A percentile compares a stretch with the other conserved stretches of the same genome.
Evolutionary conservation across 208 protist species (phyloP).

Genomic region (Leishmania aethiopica): DNA sequence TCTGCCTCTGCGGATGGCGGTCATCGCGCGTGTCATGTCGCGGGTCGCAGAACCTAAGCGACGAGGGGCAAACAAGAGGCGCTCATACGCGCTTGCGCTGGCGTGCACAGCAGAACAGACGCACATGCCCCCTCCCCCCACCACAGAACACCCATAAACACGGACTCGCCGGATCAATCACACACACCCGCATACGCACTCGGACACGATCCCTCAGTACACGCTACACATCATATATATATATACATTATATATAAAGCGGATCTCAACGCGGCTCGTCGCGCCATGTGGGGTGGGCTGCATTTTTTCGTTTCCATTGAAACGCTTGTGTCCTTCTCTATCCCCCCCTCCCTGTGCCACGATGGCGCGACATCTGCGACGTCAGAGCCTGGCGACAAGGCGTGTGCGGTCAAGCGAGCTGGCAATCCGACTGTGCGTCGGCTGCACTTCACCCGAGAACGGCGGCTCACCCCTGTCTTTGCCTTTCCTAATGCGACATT

Average conservation of each 20-base stretch:
- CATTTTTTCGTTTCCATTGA: conserved; percentile 76
- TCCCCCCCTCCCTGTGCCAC: conserved; percentile 9
- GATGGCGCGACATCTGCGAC: background rate
- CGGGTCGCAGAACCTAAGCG: background rate
- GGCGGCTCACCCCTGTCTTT: conserved; percentile 33
- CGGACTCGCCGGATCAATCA: background rate
- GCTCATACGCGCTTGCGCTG: background rate
- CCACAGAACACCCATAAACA: background rate
- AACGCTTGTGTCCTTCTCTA: conserved; percentile 48
- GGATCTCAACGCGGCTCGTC: background rate
- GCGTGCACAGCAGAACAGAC: background rate
- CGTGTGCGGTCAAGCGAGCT: conserved; percentile 15
- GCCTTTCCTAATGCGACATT: conserved; percentile 60
- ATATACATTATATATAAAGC: background rate
- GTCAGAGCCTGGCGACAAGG: conserved; percentile 1
- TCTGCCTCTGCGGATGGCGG: background rate
- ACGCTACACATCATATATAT: background rate
- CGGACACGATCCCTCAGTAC: background rate
- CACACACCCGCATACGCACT: background rate
- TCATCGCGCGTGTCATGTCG: background rate
- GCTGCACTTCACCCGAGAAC: conserved; percentile 22
- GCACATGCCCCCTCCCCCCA: background rate
- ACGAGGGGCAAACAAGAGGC: background rate
- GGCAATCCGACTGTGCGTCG: conserved; percentile 47
- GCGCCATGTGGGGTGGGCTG: conserved; percentile 50